Base-by-base conservation (phyloP, 2,329 filamentous ascomycete species). In the Annulohypoxylon truncatum region DNA sequence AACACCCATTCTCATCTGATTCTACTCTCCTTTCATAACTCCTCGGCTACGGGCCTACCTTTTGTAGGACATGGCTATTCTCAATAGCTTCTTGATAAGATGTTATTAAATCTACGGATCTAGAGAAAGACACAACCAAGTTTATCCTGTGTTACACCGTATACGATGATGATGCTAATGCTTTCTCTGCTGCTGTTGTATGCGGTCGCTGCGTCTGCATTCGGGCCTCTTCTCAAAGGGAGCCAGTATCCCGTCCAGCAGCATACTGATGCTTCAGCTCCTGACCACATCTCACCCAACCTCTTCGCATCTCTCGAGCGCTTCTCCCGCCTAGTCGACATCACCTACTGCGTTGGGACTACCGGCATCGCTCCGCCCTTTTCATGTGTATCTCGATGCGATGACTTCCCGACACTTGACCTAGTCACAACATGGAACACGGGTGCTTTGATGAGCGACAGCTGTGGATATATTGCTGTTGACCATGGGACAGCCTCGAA, bases 401-500 rank as follows among this genome's bases (percentile, higher is more conserved):
- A 83, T 35, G 93, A 97, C 61, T 97, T 98, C 68, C 88, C 92
- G 1, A 83, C 85, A 2, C 89, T 98, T 71, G 90, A 93, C 67
- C 85, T 99, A 29, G 83, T 96, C 64, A 89, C 86, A 78, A 92
- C 94, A 9, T 99, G 94, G 92, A 94, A 96, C 75, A 97, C 96
- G 0, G 96, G 96, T 0, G 85, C 90, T 9, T 82, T 97, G 28
- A 84, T 97, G 74, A 92, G 90, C 66, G 96, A 98, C 79, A 96
- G 92, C 71, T 97, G 94, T 78, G 96, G 96, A 66, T 99, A 97
- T 79, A 89, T 98, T 61, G 94, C 92, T 0, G 82, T 98, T n/a
- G 94, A 96, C 68, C 92, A 96, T 75, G 78, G 78, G 18, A 68
- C 70, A n/a, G 68, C 65, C 15, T 24, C 24, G 12, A 28, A 28